Evolutionary conservation across 108 stramenopile genomes (phyloP), one percentile per base, ranked within the genome.

Genomic region (Pelagomonas calceolata): DNA sequence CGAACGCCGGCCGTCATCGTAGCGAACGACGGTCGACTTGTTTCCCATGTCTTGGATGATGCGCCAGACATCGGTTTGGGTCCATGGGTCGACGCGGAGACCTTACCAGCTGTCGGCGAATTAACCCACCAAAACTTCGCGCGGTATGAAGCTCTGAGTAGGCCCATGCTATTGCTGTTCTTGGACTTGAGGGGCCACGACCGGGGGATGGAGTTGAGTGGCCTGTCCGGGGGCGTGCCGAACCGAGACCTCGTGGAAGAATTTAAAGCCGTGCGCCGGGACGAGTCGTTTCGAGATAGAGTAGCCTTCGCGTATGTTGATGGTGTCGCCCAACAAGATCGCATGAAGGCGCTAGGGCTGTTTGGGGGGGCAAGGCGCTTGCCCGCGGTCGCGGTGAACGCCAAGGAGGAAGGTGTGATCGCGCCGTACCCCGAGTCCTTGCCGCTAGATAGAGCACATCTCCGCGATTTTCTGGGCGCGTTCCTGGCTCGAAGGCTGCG

Each of bases 291-390:
- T 36, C 17, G 9, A 30, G 67, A 69, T 32, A 67, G 73, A 17
- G 31, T 74, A 10, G 34, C 66, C 9, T 74, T 74, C 66, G 73
- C 32, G 9, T 74, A 74, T 35, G 9, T 74, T 16, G 73, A 74
- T n/a, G 73, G 73, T 29, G 34, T 33, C 34, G 31, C 33, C 30
- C n/a, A 74, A 18, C 67, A 30, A 21, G 73, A 74, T 35, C 73
- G 66, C 66, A 74, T 74, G 73, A 4, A 26, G 0, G 30, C 66
- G 30, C 33, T 74, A 4, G 73, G 73, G 15, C 36, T 74, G 31
- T 74, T 34, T 30, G 73, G 73, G 18, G 73, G 73, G 31, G 60
- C 5, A 5, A 5, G 5, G 16, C 4, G 66, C 4, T 32, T 74
- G 29, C 73, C 73, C 4, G 66, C 73, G 34, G 31, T 74, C 10